Conservation (phyloP, 768 basidiomycete species). For the Lentinus brumalis region DNA sequence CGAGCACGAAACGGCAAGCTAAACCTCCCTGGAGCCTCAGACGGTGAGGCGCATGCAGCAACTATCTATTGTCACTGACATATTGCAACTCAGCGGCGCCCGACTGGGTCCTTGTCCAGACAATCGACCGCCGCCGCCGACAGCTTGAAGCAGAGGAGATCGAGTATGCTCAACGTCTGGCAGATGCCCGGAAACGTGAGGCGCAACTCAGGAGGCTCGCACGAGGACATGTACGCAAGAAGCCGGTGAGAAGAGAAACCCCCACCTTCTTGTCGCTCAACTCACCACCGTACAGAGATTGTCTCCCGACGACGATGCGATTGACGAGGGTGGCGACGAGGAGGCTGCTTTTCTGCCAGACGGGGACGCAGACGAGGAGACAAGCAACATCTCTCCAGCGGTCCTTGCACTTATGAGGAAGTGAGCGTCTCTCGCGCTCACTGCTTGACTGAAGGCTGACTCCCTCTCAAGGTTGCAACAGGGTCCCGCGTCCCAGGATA, state of each 20-base stretch:
- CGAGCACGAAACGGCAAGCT: constrained; percentile 71
- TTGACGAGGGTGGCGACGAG: constrained; percentile 39
- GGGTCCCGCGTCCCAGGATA: constrained; percentile 17
- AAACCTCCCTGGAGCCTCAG: neutral
- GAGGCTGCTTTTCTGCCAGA: constrained; percentile 81
- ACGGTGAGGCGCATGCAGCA: neutral
- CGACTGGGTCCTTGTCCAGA: constrained; percentile 78
- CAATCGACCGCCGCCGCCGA: constrained; percentile 59
- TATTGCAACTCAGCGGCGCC: constrained; percentile 38
- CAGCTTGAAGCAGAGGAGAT: constrained; percentile 69
- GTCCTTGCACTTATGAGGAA: constrained; percentile 79
- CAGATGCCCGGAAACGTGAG: constrained; percentile 64
- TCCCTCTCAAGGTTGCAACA: constrained; percentile 4
- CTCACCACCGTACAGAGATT: constrained; percentile 16
- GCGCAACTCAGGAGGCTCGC: constrained; percentile 53
- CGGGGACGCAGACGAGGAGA: constrained; percentile 37
- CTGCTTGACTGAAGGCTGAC: neutral
- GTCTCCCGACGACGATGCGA: constrained; percentile 15
- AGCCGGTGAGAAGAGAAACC: neutral
- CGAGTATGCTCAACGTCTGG: constrained; percentile 63
- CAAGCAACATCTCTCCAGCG: constrained; percentile 68
- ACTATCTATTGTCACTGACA: no score
- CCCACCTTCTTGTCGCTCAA: no score
- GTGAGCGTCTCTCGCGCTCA: constrained; percentile 41
- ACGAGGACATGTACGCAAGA: constrained; percentile 48